Evolutionary conservation across 1,139 yeast genomes (phyloP).

Genomic region (Magnusiomyces paraingens): DNA sequence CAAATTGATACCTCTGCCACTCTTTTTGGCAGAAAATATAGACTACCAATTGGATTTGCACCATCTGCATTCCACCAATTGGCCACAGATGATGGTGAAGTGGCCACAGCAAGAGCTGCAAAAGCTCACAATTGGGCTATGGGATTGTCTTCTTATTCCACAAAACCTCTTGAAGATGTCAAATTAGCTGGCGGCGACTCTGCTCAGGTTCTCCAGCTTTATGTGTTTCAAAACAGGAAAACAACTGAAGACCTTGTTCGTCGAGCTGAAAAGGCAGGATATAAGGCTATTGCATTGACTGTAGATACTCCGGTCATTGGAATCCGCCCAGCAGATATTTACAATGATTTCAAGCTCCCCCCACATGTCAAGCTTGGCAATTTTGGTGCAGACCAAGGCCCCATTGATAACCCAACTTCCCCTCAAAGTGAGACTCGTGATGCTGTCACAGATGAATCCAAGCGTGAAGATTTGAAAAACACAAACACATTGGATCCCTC

Average conservation of each 20-base stretch:
- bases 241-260: slow-evolving; percentile 42
- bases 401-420: slow-evolving; percentile 29
- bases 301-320: slow-evolving; percentile 67
- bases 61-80: slow-evolving; percentile 62
- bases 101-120: slow-evolving; percentile 35
- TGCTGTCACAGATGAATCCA: slow-evolving; percentile 14
- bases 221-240: slow-evolving; percentile 40
- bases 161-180: slow-evolving; percentile 30
- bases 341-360: slow-evolving; percentile 42
- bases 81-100: slow-evolving; percentile 61
- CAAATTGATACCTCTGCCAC: slow-evolving; percentile 37
- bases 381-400: slow-evolving; percentile 24
- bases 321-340: slow-evolving; percentile 50
- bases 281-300: slow-evolving; percentile 55
- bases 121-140: slow-evolving; percentile 30
- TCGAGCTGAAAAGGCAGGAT: slow-evolving; percentile 48
- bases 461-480: slow-evolving; percentile 13
- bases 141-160: slow-evolving; percentile 34
- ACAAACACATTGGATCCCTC: slow-evolving; percentile 58
- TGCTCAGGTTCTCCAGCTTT: slow-evolving; percentile 38
- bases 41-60: slow-evolving; percentile 56
- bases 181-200: slow-evolving; percentile 29
- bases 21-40: slow-evolving; percentile 39
- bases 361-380: slow-evolving; percentile 30
- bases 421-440: slow-evolving; percentile 15